Evolutionary conservation across 208 protist species (phyloP).

Genomic region (Trypanosoma avium): DNA sequence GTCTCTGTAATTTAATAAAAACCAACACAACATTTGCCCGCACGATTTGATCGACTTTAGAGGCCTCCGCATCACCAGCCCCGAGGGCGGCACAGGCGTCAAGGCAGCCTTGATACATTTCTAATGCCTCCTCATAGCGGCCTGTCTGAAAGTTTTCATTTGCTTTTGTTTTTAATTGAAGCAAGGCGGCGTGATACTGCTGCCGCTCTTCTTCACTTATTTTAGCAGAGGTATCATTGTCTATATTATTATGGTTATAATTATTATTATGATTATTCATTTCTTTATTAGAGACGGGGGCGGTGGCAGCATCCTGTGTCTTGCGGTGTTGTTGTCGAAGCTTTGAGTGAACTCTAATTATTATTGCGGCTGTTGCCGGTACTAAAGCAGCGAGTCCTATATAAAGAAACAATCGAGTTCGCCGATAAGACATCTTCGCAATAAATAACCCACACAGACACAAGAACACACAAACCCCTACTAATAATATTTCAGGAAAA

Average conservation of each 20-base stretch:
- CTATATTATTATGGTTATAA: not conserved
- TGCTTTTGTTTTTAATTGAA: slow-evolving; percentile 50
- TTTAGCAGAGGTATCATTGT: not conserved
- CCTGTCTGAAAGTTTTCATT: slow-evolving; percentile 65
- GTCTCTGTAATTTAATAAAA: slow-evolving; percentile 63
- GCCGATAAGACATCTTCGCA: too few relatives aligned
- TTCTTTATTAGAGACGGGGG: too few relatives aligned
- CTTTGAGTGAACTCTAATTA: too few relatives aligned
- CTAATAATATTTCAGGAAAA: too few relatives aligned
- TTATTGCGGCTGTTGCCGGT: slow-evolving; percentile 2
- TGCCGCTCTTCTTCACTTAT: not conserved
- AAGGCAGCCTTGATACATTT: slow-evolving; percentile 74
- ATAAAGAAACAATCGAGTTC: not conserved
- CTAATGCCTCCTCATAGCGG: slow-evolving; percentile 62
- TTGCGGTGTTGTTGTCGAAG: too few relatives aligned
- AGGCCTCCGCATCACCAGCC: slow-evolving; percentile 40
- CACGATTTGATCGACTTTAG: slow-evolving; percentile 52
- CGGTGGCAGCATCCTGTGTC: too few relatives aligned
- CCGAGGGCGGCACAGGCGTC: slow-evolving; percentile 56
- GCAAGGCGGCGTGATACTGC: slow-evolving; percentile 21
- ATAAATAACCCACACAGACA: too few relatives aligned
- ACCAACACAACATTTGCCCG: slow-evolving; percentile 72
- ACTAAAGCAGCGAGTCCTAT: slow-evolving; percentile 3
- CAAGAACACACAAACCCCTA: too few relatives aligned
- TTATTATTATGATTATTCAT: not conserved